phyloP scores from a whole-genome alignment of 1,284 basidiomycete genomes.

The Ganoderma lucidum region DNA sequence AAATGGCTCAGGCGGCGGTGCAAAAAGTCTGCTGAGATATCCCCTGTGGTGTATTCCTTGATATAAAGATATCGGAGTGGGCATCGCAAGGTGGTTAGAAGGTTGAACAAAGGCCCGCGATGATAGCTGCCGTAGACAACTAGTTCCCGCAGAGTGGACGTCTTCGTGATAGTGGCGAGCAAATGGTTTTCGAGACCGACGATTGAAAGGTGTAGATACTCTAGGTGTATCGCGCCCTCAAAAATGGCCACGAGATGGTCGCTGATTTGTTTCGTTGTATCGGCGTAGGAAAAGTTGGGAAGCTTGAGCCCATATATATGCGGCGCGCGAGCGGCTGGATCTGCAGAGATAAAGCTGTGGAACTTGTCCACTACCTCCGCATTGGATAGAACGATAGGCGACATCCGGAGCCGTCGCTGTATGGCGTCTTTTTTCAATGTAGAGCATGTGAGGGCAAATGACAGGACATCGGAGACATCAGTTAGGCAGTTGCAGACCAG shows the following conservation, averaged over 20 bases:
- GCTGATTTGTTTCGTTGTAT: background rate
- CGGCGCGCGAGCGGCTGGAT: background rate
- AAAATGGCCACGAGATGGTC: background rate
- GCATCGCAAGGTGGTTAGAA: background rate
- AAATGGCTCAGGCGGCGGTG: background rate
- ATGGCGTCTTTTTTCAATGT: background rate
- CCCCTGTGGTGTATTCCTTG: background rate
- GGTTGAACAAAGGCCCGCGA: background rate
- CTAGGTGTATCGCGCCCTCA: background rate
- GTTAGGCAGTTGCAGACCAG: background rate
- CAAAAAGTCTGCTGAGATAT: background rate
- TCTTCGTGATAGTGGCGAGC: background rate
- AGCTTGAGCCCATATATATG: background rate
- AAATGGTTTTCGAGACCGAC: background rate
- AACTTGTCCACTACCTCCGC: background rate
- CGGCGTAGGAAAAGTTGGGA: background rate
- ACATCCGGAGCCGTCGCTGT: background rate
- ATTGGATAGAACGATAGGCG: background rate
- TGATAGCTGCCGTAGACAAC: background rate
- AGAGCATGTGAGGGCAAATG: background rate
- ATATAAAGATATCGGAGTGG: background rate
- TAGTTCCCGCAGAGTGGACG: background rate
- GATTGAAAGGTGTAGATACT: background rate
- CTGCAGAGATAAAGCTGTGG: background rate
- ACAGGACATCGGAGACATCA: background rate